Conservation (phyloP, 352 stramenopile genomes). For the Phytophthora palmivora region DNA sequence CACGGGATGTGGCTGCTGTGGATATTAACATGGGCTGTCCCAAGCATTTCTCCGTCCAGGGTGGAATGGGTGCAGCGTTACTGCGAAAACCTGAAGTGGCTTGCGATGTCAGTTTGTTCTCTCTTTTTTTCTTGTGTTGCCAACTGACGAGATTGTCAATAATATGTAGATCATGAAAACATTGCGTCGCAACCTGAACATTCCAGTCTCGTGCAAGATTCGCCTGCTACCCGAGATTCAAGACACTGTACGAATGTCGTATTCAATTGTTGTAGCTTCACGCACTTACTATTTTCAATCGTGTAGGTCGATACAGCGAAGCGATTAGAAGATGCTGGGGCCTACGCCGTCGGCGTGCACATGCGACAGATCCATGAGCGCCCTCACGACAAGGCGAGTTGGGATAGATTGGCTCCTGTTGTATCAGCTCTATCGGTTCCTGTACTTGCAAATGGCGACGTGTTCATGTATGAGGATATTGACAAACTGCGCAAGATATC, state of each 20-base stretch:
- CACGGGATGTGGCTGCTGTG: slow-evolving; percentile 88
- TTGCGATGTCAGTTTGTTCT: slow-evolving; percentile 58
- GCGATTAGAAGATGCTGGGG: slow-evolving; percentile 69
- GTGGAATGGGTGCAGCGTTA: slow-evolving; percentile 92
- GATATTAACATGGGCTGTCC: slow-evolving; percentile 97
- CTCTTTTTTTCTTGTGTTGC: not conserved
- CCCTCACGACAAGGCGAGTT: slow-evolving; percentile 72
- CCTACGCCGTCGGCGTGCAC: slow-evolving; percentile 76
- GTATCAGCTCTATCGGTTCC: slow-evolving; percentile 80
- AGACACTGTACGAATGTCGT: slow-evolving; percentile 55
- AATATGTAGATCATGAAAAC: slow-evolving; percentile 77
- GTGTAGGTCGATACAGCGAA: slow-evolving; percentile 71
- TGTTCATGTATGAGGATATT: slow-evolving; percentile 83
- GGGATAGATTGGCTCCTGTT: slow-evolving; percentile 71
- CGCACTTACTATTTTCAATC: slow-evolving; percentile 1
- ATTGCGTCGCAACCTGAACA: slow-evolving; percentile 77
- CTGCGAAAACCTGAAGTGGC: slow-evolving; percentile 90
- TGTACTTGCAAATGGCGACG: slow-evolving; percentile 90
- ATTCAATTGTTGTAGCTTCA: not conserved
- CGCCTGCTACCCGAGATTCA: slow-evolving; percentile 70
- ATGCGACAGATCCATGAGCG: slow-evolving; percentile 71
- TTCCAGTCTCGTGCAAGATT: slow-evolving; percentile 91
- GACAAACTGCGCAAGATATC: slow-evolving; percentile 63
- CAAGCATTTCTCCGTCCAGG: slow-evolving; percentile 94
- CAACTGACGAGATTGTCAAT: not conserved